Evolutionary conservation across 2,329 filamentous ascomycete genomes (phyloP), one percentile per base, ranked within the genome.

Genomic region (Catunica adiposa): DNA sequence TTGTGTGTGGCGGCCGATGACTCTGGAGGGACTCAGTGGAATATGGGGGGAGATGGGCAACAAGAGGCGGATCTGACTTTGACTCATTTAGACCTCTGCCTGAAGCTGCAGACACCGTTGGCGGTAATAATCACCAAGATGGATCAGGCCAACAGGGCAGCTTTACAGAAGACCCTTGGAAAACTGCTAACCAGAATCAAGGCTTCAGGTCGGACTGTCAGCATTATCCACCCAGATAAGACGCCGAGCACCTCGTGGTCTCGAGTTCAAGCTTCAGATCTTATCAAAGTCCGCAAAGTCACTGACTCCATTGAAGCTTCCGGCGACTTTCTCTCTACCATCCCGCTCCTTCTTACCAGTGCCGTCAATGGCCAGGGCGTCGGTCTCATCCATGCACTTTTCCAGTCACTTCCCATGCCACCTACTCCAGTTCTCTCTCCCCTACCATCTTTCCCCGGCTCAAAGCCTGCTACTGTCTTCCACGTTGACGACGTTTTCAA

Each of bases 401-500:
- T 98, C 11, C 78, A 82, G 57, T 14, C 78, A 76, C 72, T 98
- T 42, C 89, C 89, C 0, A 73, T 90, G 22, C 83, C 83, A 5
- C 69, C 73, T 5, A 34, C 29, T 34, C 29, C 29, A 5, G 29
- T 34, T 34, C 29, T 11, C 29, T 5, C 29, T 34, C 11, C 29
- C 29, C 11, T 34, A 34, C 11, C 11, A 34, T 76, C 1, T 70
- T 70, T 44, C 71, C 71, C 1, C 54, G 80, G 80, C 57, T 78
- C 79, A 0, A 75, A 78, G 56, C 78, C 80, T 1, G 71, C 72
- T 3, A 78, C 78, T 34, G 70, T 96, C 1, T 97, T 97, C 63
- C 86, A 96, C 64, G 78, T 97, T 23, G 90, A 97, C 64, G 90
- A 96, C 62, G 81, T 89, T 1, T 97, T 94, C 66, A 85, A 78